Evolutionary conservation across 176 grass and related monocot species (phyloP).

Genomic region (Chloris gayana): DNA sequence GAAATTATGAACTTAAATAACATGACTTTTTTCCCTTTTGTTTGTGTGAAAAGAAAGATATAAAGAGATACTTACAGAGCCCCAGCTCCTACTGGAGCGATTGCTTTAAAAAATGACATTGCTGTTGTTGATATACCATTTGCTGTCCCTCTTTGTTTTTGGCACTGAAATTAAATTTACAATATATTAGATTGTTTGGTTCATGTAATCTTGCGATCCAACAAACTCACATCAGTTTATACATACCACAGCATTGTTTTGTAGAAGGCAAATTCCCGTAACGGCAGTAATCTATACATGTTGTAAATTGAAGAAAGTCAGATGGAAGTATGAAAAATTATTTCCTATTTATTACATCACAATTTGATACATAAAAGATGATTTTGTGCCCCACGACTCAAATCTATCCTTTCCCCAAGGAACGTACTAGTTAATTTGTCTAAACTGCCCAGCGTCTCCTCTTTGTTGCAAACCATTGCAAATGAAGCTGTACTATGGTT

Average conservation of each 20-base stretch:
- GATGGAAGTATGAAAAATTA: too few relatives aligned
- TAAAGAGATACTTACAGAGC: conserved; percentile 59
- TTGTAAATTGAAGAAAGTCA: not conserved
- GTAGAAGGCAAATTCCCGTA: conserved; percentile 43
- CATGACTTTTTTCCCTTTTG: not conserved
- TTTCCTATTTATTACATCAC: too few relatives aligned
- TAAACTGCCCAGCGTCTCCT: too few relatives aligned
- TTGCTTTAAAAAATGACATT: conserved; percentile 76
- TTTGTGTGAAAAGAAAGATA: not conserved
- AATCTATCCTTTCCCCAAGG: too few relatives aligned
- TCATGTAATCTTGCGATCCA: not conserved
- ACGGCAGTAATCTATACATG: conserved; percentile 53
- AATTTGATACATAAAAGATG: too few relatives aligned
- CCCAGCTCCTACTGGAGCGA: conserved; percentile 70
- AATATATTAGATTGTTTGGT: not conserved
- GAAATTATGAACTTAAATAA: too few relatives aligned
- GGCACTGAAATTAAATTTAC: conserved; percentile 47
- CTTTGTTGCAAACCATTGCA: too few relatives aligned
- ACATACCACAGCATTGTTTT: conserved; percentile 50
- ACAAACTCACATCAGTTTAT: not conserved
- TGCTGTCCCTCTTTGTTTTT: conserved; percentile 78
- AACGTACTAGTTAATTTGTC: too few relatives aligned
- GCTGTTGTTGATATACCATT: conserved; percentile 64
- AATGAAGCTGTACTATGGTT: too few relatives aligned
- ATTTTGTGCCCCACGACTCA: too few relatives aligned